These are phyloP conservation scores for Aspergillus hortae DNA, from an alignment of 2,329 filamentous ascomycete genomes.

Conservation along the genomic window DNA sequence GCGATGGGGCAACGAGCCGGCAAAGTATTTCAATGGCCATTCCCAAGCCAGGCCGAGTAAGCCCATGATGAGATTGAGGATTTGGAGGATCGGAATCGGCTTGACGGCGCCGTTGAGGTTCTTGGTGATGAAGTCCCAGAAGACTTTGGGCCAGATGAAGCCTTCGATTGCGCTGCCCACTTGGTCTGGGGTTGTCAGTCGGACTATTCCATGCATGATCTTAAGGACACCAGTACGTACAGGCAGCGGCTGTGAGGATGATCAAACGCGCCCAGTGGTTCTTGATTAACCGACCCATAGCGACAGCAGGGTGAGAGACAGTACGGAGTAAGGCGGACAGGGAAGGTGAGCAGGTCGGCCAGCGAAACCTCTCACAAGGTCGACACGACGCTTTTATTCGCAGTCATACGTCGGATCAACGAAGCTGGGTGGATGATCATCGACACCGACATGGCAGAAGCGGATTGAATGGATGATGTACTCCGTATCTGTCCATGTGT, in stretches of 20 bases:
- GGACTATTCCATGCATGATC: slow-evolving; percentile 4
- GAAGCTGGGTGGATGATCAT: slow-evolving; percentile 2
- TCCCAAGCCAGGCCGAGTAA: slow-evolving; percentile 79
- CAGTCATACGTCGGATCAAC: slow-evolving; percentile 8
- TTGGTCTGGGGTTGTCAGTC: slow-evolving; percentile 63
- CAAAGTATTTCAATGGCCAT: slow-evolving; percentile 78
- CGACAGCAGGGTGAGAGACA: slow-evolving; percentile 38
- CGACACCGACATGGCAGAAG: slow-evolving; percentile 14
- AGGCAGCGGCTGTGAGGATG: slow-evolving; percentile 75
- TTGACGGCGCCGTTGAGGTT: slow-evolving; percentile 83
- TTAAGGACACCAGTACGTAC: slow-evolving; percentile 45
- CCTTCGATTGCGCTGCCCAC: slow-evolving; percentile 75
- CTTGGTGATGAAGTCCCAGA: slow-evolving; percentile 94
- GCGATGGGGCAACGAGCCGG: slow-evolving; percentile 74
- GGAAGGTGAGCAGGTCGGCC: slow-evolving; percentile 16
- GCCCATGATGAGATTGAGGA: slow-evolving; percentile 81
- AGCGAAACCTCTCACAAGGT: slow-evolving; percentile 18
- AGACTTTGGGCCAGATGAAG: slow-evolving; percentile 98
- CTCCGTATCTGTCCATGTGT: neutral
- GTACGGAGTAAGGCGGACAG: neutral
- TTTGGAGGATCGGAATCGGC: slow-evolving; percentile 83
- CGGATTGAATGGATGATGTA: neutral
- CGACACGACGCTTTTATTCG: neutral
- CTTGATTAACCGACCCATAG: slow-evolving; percentile 97
- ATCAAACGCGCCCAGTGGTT: slow-evolving; percentile 98